Evolutionary conservation across 2,329 filamentous ascomycete species (phyloP).

Genomic region (Zasmidium angulare): DNA sequence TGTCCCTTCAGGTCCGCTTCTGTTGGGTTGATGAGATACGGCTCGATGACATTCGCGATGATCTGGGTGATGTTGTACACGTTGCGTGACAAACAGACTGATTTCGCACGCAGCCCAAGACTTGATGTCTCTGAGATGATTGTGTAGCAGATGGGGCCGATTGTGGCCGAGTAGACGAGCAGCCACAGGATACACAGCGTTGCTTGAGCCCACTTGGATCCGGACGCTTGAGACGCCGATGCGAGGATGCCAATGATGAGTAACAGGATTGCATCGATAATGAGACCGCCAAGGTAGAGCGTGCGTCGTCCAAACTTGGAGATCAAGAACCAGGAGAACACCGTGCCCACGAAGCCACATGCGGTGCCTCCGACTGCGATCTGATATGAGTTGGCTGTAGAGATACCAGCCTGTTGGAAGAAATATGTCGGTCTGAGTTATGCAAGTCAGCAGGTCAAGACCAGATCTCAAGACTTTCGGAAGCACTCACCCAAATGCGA

Average conservation of each 20-base stretch:
- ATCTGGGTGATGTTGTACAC: slow-evolving; percentile 33
- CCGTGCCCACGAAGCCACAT: slow-evolving; percentile 32
- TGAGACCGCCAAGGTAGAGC: slow-evolving; percentile 34
- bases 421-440: slow-evolving; percentile 31
- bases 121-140: slow-evolving; percentile 33
- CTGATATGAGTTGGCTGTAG: slow-evolving; percentile 15
- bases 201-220: slow-evolving; percentile 36
- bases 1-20: slow-evolving; percentile 34
- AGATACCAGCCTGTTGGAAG: slow-evolving; percentile 38
- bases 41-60: slow-evolving; percentile 20
- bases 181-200: slow-evolving; percentile 29
- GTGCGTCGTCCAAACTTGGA: slow-evolving; percentile 36
- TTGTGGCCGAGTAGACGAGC: slow-evolving; percentile 31
- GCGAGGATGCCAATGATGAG: slow-evolving; percentile 28
- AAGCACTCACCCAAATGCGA: slow-evolving; percentile 10
- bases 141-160: slow-evolving; percentile 35
- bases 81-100: slow-evolving; percentile 33
- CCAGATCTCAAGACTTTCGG: not conserved
- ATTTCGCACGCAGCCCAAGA: slow-evolving; percentile 32
- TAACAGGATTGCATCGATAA: slow-evolving; percentile 29
- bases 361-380: slow-evolving; percentile 17
- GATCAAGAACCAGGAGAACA: slow-evolving; percentile 36
- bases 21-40: slow-evolving; percentile 39
- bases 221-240: slow-evolving; percentile 9
- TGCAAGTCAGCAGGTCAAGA: not conserved